phyloP scores from a whole-genome alignment of 2,329 filamentous ascomycete species.

The Diaporthe citri region DNA sequence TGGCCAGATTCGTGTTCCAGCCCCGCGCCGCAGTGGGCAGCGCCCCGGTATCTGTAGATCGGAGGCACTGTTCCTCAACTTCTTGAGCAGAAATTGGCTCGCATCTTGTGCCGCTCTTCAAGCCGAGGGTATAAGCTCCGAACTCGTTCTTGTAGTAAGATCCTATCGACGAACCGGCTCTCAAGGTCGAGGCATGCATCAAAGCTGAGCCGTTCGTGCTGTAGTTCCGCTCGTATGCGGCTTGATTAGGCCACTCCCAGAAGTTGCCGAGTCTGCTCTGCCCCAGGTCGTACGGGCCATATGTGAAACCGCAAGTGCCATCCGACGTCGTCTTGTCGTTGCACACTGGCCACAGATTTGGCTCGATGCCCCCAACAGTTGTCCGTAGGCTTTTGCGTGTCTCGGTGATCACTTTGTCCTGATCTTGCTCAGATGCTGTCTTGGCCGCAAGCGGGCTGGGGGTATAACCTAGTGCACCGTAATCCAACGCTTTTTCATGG shows the following conservation, averaged over 20 bases:
- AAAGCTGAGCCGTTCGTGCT: conserved; percentile 17
- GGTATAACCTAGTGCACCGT: background rate
- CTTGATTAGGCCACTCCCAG: background rate
- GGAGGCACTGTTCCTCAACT: conserved; percentile 1
- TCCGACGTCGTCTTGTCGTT: background rate
- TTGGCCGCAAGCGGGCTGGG: background rate
- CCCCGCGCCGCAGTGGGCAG: background rate
- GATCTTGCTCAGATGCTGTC: rapidly evolving
- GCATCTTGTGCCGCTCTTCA: conserved; percentile 28
- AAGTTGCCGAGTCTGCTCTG: conserved; percentile 32
- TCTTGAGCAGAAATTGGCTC: background rate
- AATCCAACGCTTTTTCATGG: too few species aligned
- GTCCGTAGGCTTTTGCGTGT: conserved; percentile 15
- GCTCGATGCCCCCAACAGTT: conserved; percentile 19
- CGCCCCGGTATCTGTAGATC: background rate
- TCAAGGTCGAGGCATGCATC: conserved; percentile 29
- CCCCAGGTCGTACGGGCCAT: conserved; percentile 24
- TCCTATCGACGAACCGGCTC: conserved; percentile 15
- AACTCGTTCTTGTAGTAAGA: background rate
- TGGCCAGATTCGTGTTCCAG: conserved; percentile 11
- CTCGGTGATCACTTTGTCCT: background rate
- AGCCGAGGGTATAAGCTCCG: conserved; percentile 18
- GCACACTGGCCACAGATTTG: conserved; percentile 30
- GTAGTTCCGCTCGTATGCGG: background rate
- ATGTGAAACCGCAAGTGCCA: conserved; percentile 19